phyloP scores from a whole-genome alignment of 2,329 filamentous ascomycete species.

The Fusarium pseudograminearum region DNA sequence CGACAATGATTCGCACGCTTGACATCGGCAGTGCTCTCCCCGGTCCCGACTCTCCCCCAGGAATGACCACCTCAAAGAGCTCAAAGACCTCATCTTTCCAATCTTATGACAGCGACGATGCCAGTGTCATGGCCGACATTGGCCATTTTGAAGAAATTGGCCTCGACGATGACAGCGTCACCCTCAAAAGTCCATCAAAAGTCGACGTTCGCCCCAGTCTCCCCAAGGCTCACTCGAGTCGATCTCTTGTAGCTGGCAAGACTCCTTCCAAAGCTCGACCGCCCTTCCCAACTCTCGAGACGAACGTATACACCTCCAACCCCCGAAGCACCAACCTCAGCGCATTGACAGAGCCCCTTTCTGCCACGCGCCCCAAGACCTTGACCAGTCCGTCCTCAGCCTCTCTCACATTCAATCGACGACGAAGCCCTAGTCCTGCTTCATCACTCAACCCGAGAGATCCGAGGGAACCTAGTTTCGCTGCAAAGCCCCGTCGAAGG shows the following conservation, averaged over 20 bases:
- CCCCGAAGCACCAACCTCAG: constrained; percentile 64
- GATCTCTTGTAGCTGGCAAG: constrained; percentile 50
- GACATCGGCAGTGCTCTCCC: constrained; percentile 48
- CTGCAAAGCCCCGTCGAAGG: constrained; percentile 64
- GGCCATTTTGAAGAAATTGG: constrained; percentile 95
- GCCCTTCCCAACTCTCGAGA: constrained; percentile 60
- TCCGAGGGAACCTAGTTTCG: constrained; percentile 57
- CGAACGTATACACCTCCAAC: constrained; percentile 60
- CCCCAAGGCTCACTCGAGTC: constrained; percentile 47
- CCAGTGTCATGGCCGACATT: constrained; percentile 76
- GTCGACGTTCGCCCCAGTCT: constrained; percentile 55
- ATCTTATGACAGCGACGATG: constrained; percentile 81
- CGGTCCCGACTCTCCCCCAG: constrained; percentile 58
- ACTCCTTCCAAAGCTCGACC: constrained; percentile 55
- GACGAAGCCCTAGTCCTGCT: constrained; percentile 65
- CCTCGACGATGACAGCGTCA: constrained; percentile 72
- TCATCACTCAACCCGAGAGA: constrained; percentile 60
- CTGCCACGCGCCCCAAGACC: constrained; percentile 48
- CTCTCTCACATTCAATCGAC: constrained; percentile 54
- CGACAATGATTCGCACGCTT: constrained; percentile 54
- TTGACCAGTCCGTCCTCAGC: constrained; percentile 51
- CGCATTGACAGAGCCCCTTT: constrained; percentile 51
- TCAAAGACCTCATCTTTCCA: constrained; percentile 91
- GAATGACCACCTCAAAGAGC: constrained; percentile 85
- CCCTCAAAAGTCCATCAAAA: constrained; percentile 63